These are phyloP conservation scores for Colletotrichum gloeosporioides DNA, from an alignment of 2,329 filamentous ascomycete genomes.

Conservation along the genomic window DNA sequence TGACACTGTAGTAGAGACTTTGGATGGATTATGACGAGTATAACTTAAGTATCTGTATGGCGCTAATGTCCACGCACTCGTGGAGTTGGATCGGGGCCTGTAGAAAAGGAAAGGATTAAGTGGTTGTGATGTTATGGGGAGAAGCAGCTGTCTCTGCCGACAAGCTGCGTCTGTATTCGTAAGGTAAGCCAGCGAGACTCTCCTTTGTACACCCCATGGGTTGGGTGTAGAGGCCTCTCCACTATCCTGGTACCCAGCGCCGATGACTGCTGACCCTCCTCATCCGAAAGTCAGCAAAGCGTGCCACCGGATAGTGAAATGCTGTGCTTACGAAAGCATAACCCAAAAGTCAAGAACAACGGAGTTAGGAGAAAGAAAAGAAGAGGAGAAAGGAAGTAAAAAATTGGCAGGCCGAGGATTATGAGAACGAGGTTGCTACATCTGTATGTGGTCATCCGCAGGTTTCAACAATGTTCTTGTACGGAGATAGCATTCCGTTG, in stretches of 20 bases:
- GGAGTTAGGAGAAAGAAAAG: background rate
- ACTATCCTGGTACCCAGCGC: background rate
- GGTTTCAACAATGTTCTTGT: background rate
- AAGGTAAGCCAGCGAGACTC: background rate
- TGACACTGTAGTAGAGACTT: background rate
- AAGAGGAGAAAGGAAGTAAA: background rate
- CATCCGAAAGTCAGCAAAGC: background rate
- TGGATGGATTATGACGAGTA: background rate
- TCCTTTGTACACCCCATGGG: background rate
- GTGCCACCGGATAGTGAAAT: background rate
- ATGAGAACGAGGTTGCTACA: background rate
- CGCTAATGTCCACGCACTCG: background rate
- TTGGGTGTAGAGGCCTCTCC: background rate
- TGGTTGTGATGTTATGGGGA: background rate
- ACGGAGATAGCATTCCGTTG: background rate
- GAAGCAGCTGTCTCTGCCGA: background rate
- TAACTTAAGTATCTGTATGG: background rate
- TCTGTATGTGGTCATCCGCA: background rate
- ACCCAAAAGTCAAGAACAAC: background rate
- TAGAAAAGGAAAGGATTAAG: background rate
- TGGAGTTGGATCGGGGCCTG: background rate
- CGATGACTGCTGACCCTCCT: background rate
- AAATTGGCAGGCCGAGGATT: background rate
- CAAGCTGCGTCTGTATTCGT: background rate
- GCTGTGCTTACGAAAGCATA: background rate